These are phyloP conservation scores for Cladosporium sp. DNA, from an alignment of 2,329 filamentous ascomycete genomes.

Conservation along the genomic window DNA sequence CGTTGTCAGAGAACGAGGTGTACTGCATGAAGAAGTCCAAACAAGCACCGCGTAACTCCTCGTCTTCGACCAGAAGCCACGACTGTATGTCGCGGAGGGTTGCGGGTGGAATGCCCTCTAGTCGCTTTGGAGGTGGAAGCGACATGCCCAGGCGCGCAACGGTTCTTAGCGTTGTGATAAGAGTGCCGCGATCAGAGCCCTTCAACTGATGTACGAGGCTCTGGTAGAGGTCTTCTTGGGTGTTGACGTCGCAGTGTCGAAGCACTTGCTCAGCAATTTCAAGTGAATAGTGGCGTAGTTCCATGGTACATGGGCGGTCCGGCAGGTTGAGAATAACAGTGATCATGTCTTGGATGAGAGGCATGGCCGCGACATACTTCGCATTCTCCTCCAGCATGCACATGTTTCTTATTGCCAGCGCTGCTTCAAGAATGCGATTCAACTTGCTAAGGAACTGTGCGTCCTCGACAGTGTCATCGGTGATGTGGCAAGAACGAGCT, in stretches of 20 bases:
- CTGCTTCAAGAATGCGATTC: conserved; percentile 79
- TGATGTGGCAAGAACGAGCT: conserved; percentile 56
- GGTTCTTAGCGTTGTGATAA: conserved; percentile 77
- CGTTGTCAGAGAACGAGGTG: conserved; percentile 80
- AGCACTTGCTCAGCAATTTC: conserved; percentile 92
- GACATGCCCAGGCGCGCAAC: conserved; percentile 88
- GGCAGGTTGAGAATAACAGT: conserved; percentile 81
- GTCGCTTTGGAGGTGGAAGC: conserved; percentile 72
- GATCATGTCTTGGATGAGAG: conserved; percentile 75
- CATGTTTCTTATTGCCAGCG: conserved; percentile 91
- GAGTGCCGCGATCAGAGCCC: conserved; percentile 72
- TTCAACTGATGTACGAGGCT: conserved; percentile 62
- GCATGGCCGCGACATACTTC: conserved; percentile 72
- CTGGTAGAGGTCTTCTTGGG: conserved; percentile 75
- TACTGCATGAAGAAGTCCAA: conserved; percentile 96
- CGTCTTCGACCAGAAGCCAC: conserved; percentile 80
- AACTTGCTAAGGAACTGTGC: conserved; percentile 70
- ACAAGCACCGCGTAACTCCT: conserved; percentile 83
- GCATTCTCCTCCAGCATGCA: conserved; percentile 91
- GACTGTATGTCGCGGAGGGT: conserved; percentile 68
- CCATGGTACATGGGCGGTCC: conserved; percentile 67
- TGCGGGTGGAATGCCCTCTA: conserved; percentile 67
- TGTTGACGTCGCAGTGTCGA: conserved; percentile 71
- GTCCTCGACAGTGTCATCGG: conserved; percentile 70
- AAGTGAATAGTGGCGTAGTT: conserved; percentile 86